Evolutionary conservation across 305 asterid genomes (phyloP), one percentile per base, ranked within the genome.

Genomic region (Rubia tinctorum): DNA sequence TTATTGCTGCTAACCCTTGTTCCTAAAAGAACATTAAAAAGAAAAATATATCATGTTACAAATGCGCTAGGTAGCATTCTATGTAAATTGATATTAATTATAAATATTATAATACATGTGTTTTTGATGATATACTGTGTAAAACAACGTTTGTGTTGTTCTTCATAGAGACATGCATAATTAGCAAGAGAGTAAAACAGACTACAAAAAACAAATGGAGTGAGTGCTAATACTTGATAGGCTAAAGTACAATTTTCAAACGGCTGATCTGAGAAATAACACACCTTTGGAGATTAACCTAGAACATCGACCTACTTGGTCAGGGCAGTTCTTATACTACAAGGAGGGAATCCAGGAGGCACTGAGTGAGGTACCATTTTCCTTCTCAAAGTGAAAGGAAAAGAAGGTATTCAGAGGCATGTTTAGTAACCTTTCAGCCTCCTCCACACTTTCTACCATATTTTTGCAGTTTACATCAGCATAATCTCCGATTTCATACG

Each of bases 401-500:
- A 95, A 95, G 80, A 83, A 92, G 27, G 97, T 89, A 34, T 91
- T 87, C 8, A 96, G 91, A 25, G 96, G 82, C 73, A 87, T 37
- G 74, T 82, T 83, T 61, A 95, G 84, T 68, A 95, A 73, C 72
- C 85, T 80, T 76, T 89, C 99, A 42, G 99, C 98, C 83, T 95
- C 98, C 82, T 88, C 98, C n/a, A 92, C 98, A 9, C 82, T 84
- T 83, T 92, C 98, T 72, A 83, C 60, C 78, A 84, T 72, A 84
- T 95, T 95, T 80, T 95, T 98, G 82, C 95, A 88, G 88, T 75
- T 87, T 58, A 95, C 97, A 72, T 98, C 99, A 25, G 91, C 96
- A 74, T 95, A 98, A 73, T 95, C 99, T 45, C 99, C 99, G 1
- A 98, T 95, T 83, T 91, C 98, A 64, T 95, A 95, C 66, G 88